Base-by-base conservation (phyloP, 257 asterid species). In the Solanum sparsipilum region DNA sequence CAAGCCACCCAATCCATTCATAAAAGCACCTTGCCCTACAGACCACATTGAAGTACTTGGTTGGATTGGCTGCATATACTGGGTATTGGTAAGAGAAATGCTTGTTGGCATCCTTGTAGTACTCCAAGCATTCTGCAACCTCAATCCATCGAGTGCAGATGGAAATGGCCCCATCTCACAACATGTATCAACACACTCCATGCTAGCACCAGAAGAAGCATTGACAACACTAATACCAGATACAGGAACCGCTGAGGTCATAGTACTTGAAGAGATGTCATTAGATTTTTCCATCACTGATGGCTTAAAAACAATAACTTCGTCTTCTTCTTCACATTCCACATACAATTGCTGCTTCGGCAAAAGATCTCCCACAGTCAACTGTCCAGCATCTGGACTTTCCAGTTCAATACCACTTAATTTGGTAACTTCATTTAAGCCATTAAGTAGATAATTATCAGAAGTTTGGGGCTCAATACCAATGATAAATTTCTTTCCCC, bases 261-360 rank as follows among this genome's bases (percentile, higher is more conserved):
- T 78, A 87, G 86, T 76, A 38, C 90, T 91, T 75, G 92, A 88
- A 74, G 91, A 88, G 83, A 90, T 84, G 21, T 90, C 94, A 60
- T 93, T 95, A 23, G 87, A 60, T 92, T 93, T 97, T 88, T 96
- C 99, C 72, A 87, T 83, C 27, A 89, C 84, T 15, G 93, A 86
- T 12, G 99, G 99, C 94, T 94, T 95, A 89, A 97, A 97, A 73
- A 97, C 92, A 70, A 97, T 97, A 89, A 93, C 99, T 91, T 95
- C 98, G 15, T 95, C 86, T 20, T 82, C 86, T 10, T 92, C 95
- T 46, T 93, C 99, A 44, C 87, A 91, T 84, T 93, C 97, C 76
- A 90, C 68, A 34, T 79, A 88, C 60, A 86, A 90, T 65, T 91
- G 91, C 58, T 89, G 84, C 90, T 91, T 91, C 74, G 93, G 86